Base-by-base conservation (phyloP, 208 protist species). In the Wallacemonas sp. region DNA sequence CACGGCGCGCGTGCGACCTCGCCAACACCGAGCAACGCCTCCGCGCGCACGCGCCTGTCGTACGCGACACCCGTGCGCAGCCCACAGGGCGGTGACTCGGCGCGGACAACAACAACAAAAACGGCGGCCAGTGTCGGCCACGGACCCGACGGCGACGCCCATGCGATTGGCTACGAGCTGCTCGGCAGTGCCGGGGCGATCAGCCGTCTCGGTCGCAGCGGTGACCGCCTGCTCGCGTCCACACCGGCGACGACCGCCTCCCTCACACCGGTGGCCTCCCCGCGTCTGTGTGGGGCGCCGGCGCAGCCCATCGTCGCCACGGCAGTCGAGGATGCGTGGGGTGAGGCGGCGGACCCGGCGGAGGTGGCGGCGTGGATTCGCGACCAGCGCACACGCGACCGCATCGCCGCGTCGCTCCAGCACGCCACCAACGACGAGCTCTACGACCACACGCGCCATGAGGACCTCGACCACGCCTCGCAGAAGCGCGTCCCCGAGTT, bases 401-500 rank as follows among this genome's bases (percentile, higher is more conserved):
- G 22, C 14, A 39, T 59, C 20, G 52, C 52, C 26, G 52, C 52
- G 3, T 59, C 52, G 18, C 32, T 59, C 23, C 18, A 55, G 45
- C 14, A 66, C 22, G 61, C 41, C 44, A 66, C 36, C n/a, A 41
- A 36, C 61, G 44, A 57, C 4, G 46, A 57, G 45, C 44, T 42
- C 44, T 57, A 41, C 41, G 61, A 66, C 26, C 61, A 66, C 44
- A 26, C 7, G 4, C 44, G 29, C 18, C 52, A 66, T 1, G 57
- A 50, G 18, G 61, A 73, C 22, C 54, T 54, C 28, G 23, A 66
- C 10, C 20, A 36, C 8, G 41, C 36, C 20, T 41, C 18, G 12
- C 36, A 66, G 36, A 57, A 49, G 14, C 64, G 32, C 25, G 22
- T 84, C 22, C 71, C 74, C 8, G 5, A 52, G 18, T 65, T 61